phyloP scores from a whole-genome alignment of 2,329 filamentous ascomycete species.

The Amesomyces nigricolor region DNA sequence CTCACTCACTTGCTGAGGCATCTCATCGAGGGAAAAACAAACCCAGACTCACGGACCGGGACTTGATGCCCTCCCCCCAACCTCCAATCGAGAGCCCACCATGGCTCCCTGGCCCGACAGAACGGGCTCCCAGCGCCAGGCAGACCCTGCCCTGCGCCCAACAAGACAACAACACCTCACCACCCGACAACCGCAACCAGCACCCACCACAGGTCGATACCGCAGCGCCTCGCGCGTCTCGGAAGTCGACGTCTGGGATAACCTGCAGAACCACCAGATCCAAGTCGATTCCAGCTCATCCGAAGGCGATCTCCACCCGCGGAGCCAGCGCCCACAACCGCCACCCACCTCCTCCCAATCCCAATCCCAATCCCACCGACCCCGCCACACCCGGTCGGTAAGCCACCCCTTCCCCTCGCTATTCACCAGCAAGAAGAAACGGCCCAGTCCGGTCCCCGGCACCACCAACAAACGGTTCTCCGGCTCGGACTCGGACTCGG shows the following conservation, averaged over 20 bases:
- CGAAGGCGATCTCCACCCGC: conserved; percentile 37
- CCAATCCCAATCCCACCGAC: background rate
- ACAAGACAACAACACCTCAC: conserved; percentile 5
- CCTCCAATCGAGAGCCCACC: conserved; percentile 4
- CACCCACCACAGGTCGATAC: conserved; percentile 14
- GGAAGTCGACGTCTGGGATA: conserved; percentile 25
- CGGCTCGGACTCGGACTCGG: conserved; percentile 35
- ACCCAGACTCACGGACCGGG: background rate
- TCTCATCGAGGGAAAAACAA: background rate
- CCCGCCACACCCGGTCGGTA: conserved; percentile 58
- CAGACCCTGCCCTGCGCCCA: conserved; percentile 3
- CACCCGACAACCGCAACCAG: conserved; percentile 7
- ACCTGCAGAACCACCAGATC: conserved; percentile 18
- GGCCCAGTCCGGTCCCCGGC: conserved; percentile 33
- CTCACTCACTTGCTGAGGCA: too few relatives aligned
- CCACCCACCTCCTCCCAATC: too few relatives aligned
- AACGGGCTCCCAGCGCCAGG: conserved; percentile 19
- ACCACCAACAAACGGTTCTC: conserved; percentile 27
- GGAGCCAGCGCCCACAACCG: conserved; percentile 12
- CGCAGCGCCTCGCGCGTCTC: conserved; percentile 16
- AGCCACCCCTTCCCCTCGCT: conserved; percentile 75
- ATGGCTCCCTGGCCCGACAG: conserved; percentile 23
- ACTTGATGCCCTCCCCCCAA: background rate
- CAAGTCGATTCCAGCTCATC: conserved; percentile 35
- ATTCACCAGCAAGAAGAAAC: conserved; percentile 57